phyloP scores from a whole-genome alignment of 768 basidiomycete species.

The Ramaria sp. region DNA sequence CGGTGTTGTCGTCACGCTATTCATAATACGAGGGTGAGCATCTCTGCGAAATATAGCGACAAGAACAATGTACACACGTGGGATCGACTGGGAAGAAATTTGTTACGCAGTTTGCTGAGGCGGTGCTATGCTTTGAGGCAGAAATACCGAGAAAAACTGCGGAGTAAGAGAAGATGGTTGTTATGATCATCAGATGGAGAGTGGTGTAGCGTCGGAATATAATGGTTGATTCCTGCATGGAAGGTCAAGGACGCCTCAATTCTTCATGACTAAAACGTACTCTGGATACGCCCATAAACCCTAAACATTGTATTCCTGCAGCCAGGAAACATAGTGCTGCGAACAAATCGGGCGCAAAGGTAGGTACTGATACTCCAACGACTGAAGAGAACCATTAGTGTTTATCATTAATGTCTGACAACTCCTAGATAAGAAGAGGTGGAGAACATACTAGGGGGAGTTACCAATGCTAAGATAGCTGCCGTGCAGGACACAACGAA shows the following conservation, averaged over 20 bases:
- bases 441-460: conserved; percentile 58
- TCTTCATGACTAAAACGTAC: conserved; percentile 29
- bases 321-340: conserved; percentile 66
- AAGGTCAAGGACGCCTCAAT: conserved; percentile 2
- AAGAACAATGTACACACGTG: background rate
- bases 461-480: conserved; percentile 65
- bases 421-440: conserved; percentile 9
- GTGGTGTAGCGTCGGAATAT: conserved; percentile 60
- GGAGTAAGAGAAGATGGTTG: conserved; percentile 62
- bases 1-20: conserved; percentile 16
- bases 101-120: conserved; percentile 53
- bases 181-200: conserved; percentile 43
- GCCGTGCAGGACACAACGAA: conserved; percentile 51
- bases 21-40: conserved; percentile 35
- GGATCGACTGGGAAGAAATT: conserved; percentile 12
- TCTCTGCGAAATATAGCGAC: conserved; percentile 25
- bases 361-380: conserved; percentile 78
- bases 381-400: conserved; percentile 36
- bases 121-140: conserved; percentile 61
- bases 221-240: conserved; percentile 50
- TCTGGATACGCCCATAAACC: conserved; percentile 74
- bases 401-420: conserved; percentile 2
- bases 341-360: conserved; percentile 62
- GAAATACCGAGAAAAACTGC: conserved; percentile 78
- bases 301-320: conserved; percentile 69